Evolutionary conservation across 805 yeast genomes (phyloP).

Genomic region (Saccharomycopsis oosterbeekiorum): DNA sequence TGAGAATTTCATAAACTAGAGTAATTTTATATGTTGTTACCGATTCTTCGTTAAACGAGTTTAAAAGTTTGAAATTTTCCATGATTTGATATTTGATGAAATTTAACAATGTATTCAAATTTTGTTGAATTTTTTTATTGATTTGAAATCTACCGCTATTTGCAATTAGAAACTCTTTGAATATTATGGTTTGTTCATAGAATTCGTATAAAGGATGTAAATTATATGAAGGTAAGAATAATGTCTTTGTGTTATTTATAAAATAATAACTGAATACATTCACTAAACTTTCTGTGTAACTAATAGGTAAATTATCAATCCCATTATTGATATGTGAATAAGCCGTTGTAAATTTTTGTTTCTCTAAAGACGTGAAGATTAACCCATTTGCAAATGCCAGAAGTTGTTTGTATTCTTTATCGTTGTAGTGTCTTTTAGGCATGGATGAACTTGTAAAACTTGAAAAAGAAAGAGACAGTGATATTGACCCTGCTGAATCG

Average conservation of each 20-base stretch:
- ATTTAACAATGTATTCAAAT: neutral
- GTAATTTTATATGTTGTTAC: conserved; percentile 7
- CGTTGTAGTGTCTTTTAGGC: neutral
- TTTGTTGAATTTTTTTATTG: neutral
- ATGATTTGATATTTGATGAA: conserved; percentile 2
- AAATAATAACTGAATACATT: conserved; percentile 1
- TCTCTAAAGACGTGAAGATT: neutral
- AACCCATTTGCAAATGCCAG: conserved; percentile 11
- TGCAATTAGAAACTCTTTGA: neutral
- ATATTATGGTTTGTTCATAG: conserved; percentile 3
- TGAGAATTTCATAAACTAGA: neutral
- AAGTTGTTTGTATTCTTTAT: conserved; percentile 1
- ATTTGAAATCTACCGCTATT: neutral
- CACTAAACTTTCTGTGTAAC: conserved; percentile 1
- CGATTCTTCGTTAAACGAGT: conserved; percentile 1
- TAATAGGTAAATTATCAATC: neutral
- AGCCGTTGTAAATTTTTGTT: neutral
- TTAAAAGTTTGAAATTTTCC: conserved; percentile 1
- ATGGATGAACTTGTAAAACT: neutral
- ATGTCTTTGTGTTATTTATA: conserved; percentile 1
- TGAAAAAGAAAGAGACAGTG: neutral
- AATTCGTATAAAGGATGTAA: conserved; percentile 7
- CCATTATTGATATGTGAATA: neutral
- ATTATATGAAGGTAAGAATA: conserved; percentile 8
- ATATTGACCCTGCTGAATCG: neutral